Base-by-base conservation (phyloP, 371 early-diverging fungal genomes). In the Mucor piriformis region DNA sequence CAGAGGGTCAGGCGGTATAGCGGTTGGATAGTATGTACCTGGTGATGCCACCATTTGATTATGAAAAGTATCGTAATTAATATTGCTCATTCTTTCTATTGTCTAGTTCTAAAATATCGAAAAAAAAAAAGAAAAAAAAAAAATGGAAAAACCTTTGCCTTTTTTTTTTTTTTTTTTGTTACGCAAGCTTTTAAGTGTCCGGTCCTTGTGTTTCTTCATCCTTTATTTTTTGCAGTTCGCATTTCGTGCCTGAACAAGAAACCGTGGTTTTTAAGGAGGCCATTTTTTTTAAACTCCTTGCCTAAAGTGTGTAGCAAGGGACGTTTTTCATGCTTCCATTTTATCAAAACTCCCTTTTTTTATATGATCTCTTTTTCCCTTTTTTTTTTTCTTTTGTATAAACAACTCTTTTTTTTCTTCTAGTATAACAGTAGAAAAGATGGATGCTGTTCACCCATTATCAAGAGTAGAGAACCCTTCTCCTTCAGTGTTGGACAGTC, bases 1-100 rank as follows among this genome's bases (percentile, higher is more conserved):
- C 27, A 67, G 37, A 16, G 66, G 61, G 33, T 61, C 56, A 37
- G 66, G 64, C 11, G 59, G 64, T 29, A 48, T 38, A 18, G 49
- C 48, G 16, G 46, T 47, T 15, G 52, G 53, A 40, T 63, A 63
- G 42, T 62, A 50, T 13, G 27, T 24, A 42, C 23, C 40, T 25
- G 47, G 47, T 18, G 47, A 18, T 42, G 25, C 40, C 12, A 20
- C 35, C 10, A 43, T 8, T 27, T 15, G 13, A 44, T 51, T 51
- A 29, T 51, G 50, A 32, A 59, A 34, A 6, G 60, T 37, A 29
- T 59, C 42, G 21, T 59, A 59, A 25, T 59, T 59, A 32, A 15
- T 43, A 3, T 50, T 29, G 34, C 20, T 50, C 32, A 33, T 25
- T 6, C 21, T 15, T 20, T n/a, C n/a, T 48, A 12, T 48, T 15